Evolutionary conservation across 2,329 filamentous ascomycete genomes (phyloP), one percentile per base, ranked within the genome.

Genomic region (Xylariaceae sp.): DNA sequence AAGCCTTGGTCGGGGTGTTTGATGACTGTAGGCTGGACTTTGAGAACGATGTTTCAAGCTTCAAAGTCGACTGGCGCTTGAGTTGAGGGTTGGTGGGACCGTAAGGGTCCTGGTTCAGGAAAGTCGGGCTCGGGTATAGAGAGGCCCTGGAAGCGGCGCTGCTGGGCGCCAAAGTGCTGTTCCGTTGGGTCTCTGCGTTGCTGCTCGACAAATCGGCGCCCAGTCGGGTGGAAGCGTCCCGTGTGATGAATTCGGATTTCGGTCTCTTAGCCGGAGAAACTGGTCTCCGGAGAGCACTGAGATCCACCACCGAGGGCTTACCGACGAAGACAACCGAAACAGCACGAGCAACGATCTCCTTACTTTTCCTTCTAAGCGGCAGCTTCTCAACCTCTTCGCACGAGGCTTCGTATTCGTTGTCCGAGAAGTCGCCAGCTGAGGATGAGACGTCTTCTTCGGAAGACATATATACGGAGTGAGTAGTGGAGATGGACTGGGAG

Each of bases 401-500:
- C 17, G 74, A 74, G 53, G 77, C 80, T 63, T 82, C 76, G 61
- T 75, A 75, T 54, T 80, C 79, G 66, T 79, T 79, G 66, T 84
- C 81, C 57, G 82, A 85, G 62, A 81, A 81, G 71, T 84, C 80
- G 71, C 84, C 84, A 51, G 82, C 80, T 15, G 81, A 83, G 1
- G 84, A 84, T 1, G 84, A 87, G 35, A 79, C 83, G 63, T 87
- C 85, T 69, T 88, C 85, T 65, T 88, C 85, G 0, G 83, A 86
- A 1, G 84, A 87, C 30, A 88, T 79, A 70, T 88, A 88, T 59
- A 83, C 68, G 58, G 85, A 81, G 69, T 86, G 83, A 4, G 83
- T 81, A 1, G 77, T 74, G 18, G 76, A 73, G 51, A 77, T 73
- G 11, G 73, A 67, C 30, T 72, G 66, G 41, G 58, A 69, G 54